Evolutionary conservation across 164 flowering plant genomes (phyloP).

Genomic region (Macadamia integrifolia): DNA sequence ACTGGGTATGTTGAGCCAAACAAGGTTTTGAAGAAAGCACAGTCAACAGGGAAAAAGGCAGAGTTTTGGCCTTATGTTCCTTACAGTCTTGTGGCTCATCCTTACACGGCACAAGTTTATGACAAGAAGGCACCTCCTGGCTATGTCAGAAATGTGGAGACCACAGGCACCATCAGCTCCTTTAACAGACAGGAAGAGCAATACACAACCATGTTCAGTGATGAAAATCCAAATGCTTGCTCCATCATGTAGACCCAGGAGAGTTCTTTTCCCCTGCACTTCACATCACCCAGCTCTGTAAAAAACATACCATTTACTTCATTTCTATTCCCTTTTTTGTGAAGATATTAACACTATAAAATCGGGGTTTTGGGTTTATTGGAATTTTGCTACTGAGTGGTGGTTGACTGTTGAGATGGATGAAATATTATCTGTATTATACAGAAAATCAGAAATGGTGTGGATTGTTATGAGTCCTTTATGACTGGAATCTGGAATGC

Average conservation of each 20-base stretch:
- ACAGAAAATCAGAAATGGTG: conserved; percentile 2
- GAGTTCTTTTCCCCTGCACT: too few species aligned
- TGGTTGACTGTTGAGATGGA: not conserved
- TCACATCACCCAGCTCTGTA: too few species aligned
- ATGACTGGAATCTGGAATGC: too few species aligned
- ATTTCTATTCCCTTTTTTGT: too few species aligned
- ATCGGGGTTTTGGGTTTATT: too few species aligned
- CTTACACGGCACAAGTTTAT: conserved; percentile 43
- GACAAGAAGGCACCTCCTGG: conserved; percentile 80
- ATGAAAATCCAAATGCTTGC: conserved; percentile 72
- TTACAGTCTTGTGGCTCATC: conserved; percentile 54
- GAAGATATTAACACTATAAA: too few species aligned
- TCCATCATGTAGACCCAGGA: conserved; percentile 42
- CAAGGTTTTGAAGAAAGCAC: conserved; percentile 60
- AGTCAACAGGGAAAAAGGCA: conserved; percentile 61
- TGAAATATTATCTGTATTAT: not conserved
- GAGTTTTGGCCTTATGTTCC: conserved; percentile 76
- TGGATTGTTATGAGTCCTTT: conserved; percentile 9
- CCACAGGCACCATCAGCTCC: conserved; percentile 13
- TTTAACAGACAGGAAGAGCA: conserved; percentile 36
- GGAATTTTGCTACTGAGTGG: not conserved
- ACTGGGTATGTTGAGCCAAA: conserved; percentile 52
- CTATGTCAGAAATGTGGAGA: conserved; percentile 49
- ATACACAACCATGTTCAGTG: conserved; percentile 55
- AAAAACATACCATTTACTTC: too few species aligned